A percentile compares a stretch with the other conserved stretches of the same genome.
phyloP scores from a whole-genome alignment of 768 basidiomycete species.

The Dentipellis sp. region DNA sequence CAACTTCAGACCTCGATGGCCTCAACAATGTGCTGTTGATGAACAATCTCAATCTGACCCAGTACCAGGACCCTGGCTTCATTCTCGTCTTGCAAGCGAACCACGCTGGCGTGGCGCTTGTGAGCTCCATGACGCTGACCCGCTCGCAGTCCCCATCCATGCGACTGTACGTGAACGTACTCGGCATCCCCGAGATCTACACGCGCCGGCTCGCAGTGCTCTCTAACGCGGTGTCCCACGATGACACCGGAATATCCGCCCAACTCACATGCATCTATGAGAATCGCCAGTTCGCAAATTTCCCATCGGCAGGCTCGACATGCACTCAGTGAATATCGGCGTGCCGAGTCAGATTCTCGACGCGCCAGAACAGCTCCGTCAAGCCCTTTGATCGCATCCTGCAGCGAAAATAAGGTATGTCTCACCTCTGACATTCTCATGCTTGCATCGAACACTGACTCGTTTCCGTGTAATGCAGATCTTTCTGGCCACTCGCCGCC shows the following conservation, averaged over 20 bases:
- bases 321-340: slow-evolving; percentile 24
- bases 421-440: neutral
- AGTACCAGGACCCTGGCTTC: slow-evolving; percentile 11
- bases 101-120: slow-evolving; percentile 13
- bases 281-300: slow-evolving; percentile 21
- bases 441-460: too few species aligned
- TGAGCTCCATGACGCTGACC: too few species aligned
- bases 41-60: too few species aligned
- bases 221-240: slow-evolving; percentile 23
- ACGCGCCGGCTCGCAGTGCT: slow-evolving; percentile 18
- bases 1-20: slow-evolving; percentile 11
- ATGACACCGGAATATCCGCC: slow-evolving; percentile 25
- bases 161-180: slow-evolving; percentile 21
- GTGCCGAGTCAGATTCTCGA: slow-evolving; percentile 17
- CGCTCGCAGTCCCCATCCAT: too few species aligned
- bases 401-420: slow-evolving; percentile 20
- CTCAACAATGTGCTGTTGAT: too few species aligned
- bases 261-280: slow-evolving; percentile 24
- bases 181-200: slow-evolving; percentile 21
- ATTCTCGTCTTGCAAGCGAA: slow-evolving; percentile 15
- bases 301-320: slow-evolving; percentile 23
- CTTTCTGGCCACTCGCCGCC: slow-evolving; percentile 16
- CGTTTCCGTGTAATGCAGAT: neutral
- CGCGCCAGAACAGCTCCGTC: slow-evolving; percentile 8
- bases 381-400: slow-evolving; percentile 24